phyloP scores from a whole-genome alignment of 2,329 filamentous ascomycete species.

The Trichoderma polysporum region DNA sequence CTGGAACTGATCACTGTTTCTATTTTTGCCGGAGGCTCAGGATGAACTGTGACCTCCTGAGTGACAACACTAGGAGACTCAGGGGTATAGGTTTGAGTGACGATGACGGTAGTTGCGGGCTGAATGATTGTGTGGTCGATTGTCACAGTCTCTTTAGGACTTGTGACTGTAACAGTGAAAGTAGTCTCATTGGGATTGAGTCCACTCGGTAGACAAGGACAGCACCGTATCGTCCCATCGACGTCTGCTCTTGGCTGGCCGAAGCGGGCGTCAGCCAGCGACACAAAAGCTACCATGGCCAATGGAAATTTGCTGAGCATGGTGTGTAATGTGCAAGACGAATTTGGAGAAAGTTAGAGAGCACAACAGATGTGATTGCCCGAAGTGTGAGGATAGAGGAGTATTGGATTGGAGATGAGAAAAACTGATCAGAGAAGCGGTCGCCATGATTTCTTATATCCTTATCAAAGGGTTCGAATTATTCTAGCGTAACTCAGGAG shows the following conservation, averaged over 20 bases:
- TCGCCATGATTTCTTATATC: constrained; percentile 5
- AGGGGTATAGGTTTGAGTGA: constrained; percentile 15
- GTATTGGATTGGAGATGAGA: neutral
- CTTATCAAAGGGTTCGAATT: neutral
- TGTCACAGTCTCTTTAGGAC: constrained; percentile 31
- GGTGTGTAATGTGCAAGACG: neutral
- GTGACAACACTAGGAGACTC: neutral
- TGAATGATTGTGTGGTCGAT: constrained; percentile 28
- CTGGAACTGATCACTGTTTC: constrained; percentile 3
- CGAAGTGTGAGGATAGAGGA: neutral
- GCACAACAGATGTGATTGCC: too few relatives aligned
- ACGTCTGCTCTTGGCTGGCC: constrained; percentile 24
- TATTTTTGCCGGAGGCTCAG: constrained; percentile 18
- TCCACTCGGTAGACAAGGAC: constrained; percentile 30
- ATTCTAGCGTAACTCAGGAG: neutral
- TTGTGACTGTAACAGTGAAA: constrained; percentile 30
- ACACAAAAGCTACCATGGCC: constrained; percentile 30
- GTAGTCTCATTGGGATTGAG: constrained; percentile 23
- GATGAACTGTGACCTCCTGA: constrained; percentile 21
- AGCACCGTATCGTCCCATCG: constrained; percentile 29
- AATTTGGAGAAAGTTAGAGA: neutral
- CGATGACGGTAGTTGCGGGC: constrained; percentile 23
- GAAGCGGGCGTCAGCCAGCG: constrained; percentile 31
- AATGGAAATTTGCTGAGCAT: constrained; percentile 31
- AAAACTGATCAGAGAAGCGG: neutral